Evolutionary conservation across 345 rosid genomes (phyloP).

Genomic region (Eucalyptus pauciflora): DNA sequence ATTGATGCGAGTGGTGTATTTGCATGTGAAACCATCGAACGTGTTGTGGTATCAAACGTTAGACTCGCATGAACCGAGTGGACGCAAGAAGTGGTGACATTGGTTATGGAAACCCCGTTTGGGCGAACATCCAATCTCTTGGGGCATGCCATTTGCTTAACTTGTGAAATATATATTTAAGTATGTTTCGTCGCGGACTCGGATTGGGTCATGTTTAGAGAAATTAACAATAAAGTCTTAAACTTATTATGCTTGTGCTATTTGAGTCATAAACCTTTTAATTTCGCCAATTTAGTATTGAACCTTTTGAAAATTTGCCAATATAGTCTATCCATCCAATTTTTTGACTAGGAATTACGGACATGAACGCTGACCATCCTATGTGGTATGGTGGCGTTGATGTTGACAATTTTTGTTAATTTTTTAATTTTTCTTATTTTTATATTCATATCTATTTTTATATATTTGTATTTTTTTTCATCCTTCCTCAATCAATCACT

Average conservation of each 20-base stretch:
- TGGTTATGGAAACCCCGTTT: background rate
- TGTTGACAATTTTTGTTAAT: background rate
- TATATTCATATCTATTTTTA: no score
- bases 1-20: background rate
- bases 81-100: background rate
- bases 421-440: no score
- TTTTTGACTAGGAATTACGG: background rate
- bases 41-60: background rate
- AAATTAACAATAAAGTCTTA: background rate
- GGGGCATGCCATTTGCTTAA: background rate
- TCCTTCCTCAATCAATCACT: background rate
- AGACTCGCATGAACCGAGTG: background rate
- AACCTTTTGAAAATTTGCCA: background rate
- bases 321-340: background rate
- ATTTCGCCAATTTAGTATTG: no score
- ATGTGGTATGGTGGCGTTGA: background rate
- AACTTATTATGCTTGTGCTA: background rate
- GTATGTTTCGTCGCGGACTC: background rate
- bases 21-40: background rate
- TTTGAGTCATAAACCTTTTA: no score
- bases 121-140: background rate
- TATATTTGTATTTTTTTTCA: no score
- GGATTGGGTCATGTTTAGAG: background rate
- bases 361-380: accelerated
- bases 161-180: background rate